Conservation (phyloP, 75 land plant species). For the Ceratopteris richardii region DNA sequence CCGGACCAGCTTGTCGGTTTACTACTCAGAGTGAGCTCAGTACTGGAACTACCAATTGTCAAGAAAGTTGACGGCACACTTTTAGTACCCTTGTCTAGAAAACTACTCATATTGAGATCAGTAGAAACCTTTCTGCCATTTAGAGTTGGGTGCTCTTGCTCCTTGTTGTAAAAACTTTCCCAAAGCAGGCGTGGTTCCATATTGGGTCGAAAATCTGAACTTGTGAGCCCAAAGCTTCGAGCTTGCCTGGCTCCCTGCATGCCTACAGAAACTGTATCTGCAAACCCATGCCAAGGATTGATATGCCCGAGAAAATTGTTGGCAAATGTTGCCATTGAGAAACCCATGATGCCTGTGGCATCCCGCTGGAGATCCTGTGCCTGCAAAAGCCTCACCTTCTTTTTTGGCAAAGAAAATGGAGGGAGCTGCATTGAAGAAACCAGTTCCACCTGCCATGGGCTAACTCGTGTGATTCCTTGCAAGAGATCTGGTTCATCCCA, state of each 20-base stretch:
- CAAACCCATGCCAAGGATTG: conserved; percentile 50
- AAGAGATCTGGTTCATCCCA: conserved; percentile 95
- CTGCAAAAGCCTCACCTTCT: conserved; percentile 41
- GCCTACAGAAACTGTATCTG: conserved; percentile 84
- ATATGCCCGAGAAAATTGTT: conserved; percentile 43
- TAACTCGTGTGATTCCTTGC: conserved; percentile 82
- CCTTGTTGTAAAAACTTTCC: conserved; percentile 1
- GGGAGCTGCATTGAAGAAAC: conserved; percentile 63
- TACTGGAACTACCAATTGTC: conserved; percentile 12
- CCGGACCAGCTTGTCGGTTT: neutral
- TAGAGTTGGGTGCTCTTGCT: conserved; percentile 2
- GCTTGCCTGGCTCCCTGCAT: conserved; percentile 99
- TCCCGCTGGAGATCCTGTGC: conserved; percentile 40
- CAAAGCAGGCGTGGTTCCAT: conserved; percentile 26
- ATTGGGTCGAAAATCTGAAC: conserved; percentile 48
- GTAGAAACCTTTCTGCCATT: neutral
- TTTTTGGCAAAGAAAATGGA: conserved; percentile 53
- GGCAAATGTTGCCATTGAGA: conserved; percentile 38
- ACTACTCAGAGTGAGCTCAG: conserved; percentile 5
- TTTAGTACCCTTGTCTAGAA: neutral
- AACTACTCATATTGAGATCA: neutral
- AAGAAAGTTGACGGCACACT: conserved; percentile 5
- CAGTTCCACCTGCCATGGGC: conserved; percentile 91
- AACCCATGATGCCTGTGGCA: conserved; percentile 29
- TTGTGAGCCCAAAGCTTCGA: conserved; percentile 75